Evolutionary conservation across 2,329 filamentous ascomycete species (phyloP).

Genomic region (Botrytis porri): DNA sequence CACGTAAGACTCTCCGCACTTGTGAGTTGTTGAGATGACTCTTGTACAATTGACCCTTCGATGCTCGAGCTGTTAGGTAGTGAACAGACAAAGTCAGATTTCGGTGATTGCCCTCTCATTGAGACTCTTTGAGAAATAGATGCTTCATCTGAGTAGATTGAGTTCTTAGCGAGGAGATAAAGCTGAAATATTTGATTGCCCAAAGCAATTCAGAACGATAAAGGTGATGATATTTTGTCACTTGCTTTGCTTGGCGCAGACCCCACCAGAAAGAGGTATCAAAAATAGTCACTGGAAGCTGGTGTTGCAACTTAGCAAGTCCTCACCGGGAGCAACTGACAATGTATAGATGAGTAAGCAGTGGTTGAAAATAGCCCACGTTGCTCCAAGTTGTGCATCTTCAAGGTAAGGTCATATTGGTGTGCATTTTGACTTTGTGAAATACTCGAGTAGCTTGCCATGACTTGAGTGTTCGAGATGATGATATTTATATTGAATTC

Average conservation of each 20-base stretch:
- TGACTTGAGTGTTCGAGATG: neutral
- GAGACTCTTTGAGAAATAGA: neutral
- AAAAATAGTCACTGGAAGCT: neutral
- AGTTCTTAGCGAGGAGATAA: too few species aligned
- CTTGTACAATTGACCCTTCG: neutral
- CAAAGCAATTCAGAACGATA: neutral
- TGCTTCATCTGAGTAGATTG: neutral
- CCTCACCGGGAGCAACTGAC: neutral
- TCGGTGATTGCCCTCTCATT: neutral
- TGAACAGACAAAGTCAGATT: neutral
- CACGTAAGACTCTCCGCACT: neutral
- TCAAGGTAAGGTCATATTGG: neutral
- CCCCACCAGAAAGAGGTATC: neutral
- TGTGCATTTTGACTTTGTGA: neutral
- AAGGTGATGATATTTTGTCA: neutral
- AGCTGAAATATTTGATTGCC: neutral
- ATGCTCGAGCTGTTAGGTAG: neutral
- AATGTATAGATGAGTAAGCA: neutral
- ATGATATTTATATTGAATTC: neutral
- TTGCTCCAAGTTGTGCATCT: neutral
- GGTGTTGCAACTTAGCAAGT: neutral
- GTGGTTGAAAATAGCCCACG: neutral
- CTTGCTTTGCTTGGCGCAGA: neutral
- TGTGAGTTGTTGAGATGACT: neutral
- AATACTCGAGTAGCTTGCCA: neutral